Base-by-base conservation (phyloP, 139 green algal species). In the Nannochloris sp. region DNA sequence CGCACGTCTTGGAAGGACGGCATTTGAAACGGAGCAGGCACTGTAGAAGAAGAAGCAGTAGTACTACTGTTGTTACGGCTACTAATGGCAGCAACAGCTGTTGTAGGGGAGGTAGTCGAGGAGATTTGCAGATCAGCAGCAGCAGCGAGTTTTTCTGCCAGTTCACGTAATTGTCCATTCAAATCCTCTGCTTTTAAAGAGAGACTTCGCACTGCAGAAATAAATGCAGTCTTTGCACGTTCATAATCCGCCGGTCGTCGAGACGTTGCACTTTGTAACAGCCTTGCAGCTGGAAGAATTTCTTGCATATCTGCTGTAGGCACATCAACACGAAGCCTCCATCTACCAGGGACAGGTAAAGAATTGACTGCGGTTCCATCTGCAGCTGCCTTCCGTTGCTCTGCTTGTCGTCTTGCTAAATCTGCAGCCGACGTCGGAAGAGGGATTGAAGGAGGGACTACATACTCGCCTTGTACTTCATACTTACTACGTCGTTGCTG, bases 271-370 rank as follows among this genome's bases (percentile, higher is more conserved):
- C 60, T 67, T 38, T 73, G 68, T 65, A 95, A 70, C 66, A 97
- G 74, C 36, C 89, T 86, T 10, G 81, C 84, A 6, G 81, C 89
- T 8, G 91, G 91, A 30, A 95, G 71, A 55, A 97, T 83, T 64
- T 97, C 91, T 64, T 93, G 80, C 30, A 97, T 67, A 47, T 90
- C 73, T 24, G 90, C 90, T 2, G 13, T n/a, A 9, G 88, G 88
- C 9, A 95, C 86, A 30, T 56, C 71, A 14, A 92, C 75, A 54
- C 78, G 72, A 37, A 64, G 3, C 24, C 35, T 35, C 57, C 62
- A 60, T 15, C n/a, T 45, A 34, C 71, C 77, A 63, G 76, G 54
- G 30, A 82, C 27, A 23, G 67, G 67, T 69, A 68, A 81, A 33
- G 72, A 73, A n/a, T 72, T 67, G 4, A 30, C 45, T 1, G 45